phyloP scores from a whole-genome alignment of 2,329 filamentous ascomycete genomes.

The Delphinella strobiligena region DNA sequence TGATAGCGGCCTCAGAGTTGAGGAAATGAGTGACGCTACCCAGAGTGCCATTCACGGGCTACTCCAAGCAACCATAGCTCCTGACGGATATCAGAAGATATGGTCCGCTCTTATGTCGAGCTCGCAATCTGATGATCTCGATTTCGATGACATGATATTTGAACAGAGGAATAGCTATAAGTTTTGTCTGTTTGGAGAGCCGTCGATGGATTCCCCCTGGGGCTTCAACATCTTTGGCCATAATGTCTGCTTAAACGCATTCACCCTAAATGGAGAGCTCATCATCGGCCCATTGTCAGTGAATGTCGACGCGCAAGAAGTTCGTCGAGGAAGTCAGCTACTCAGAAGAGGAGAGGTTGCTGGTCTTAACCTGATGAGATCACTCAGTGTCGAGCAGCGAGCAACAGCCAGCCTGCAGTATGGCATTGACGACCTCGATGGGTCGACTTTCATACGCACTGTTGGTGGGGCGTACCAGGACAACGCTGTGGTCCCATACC shows the following conservation, averaged over 20 bases:
- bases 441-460: conserved; percentile 49
- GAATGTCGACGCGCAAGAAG: conserved; percentile 29
- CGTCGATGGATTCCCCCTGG: conserved; percentile 48
- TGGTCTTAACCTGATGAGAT: conserved; percentile 56
- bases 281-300: conserved; percentile 64
- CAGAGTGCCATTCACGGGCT: conserved; percentile 42
- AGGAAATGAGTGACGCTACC: conserved; percentile 41
- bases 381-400: conserved; percentile 36
- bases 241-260: conserved; percentile 60
- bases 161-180: conserved; percentile 54
- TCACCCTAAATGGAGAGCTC: conserved; percentile 52
- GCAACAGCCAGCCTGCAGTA: conserved; percentile 36
- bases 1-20: conserved; percentile 53
- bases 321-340: conserved; percentile 46
- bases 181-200: conserved; percentile 55
- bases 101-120: conserved; percentile 57
- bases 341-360: conserved; percentile 51
- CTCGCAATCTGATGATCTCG: conserved; percentile 50
- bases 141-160: conserved; percentile 51
- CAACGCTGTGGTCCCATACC: conserved; percentile 59
- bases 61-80: conserved; percentile 47
- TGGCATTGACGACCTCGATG: conserved; percentile 41
- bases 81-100: conserved; percentile 59
- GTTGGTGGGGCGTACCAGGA: conserved; percentile 66
- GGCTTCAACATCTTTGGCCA: conserved; percentile 67